Base-by-base conservation (phyloP, 371 early-diverging fungal species). In the Mortierella sp. region DNA sequence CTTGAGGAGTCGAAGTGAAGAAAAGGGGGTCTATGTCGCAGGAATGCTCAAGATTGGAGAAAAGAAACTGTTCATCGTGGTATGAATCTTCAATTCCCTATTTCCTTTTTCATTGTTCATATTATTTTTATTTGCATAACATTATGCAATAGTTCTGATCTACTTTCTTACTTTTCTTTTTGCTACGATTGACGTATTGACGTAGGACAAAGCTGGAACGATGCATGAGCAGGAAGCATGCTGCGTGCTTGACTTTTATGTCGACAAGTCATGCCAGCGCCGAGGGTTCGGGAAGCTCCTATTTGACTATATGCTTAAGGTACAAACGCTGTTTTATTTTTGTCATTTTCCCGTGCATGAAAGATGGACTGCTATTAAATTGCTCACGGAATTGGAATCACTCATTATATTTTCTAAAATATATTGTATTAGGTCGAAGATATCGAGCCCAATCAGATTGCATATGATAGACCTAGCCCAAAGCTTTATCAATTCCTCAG, bases 31-130 rank as follows among this genome's bases (percentile, higher is more conserved):
- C 31, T 72, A 69, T 61, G 78, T 75, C 37, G 73, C 76, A 31
- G 81, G 81, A 29, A 80, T 80, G 81, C 76, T 80, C 43, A 80
- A 80, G 61, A 75, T 80, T n/a, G 76, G 81, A 23, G 81, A 80
- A 35, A 75, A 80, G 65, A 80, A 70, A 60, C 67, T 79, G 1
- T 79, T 79, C 57, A 67, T 79, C 35, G 74, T 79, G 67, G 79
- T 79, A 53, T 28, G 22, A 2, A 53, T 26, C 28, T 12, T 26
- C 10, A 8, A 19, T 31, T 26, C 13, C 0, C 9, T 40, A 35
- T 61, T 6, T 12, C n/a, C 4, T 43, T 57, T 40, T 59, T 15
- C 19, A 22, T 34, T 59, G 13, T 40, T 15, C 19, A 22, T 34
- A 40, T 2, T 40, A 23, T 56, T 23, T 28, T 34, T 56, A 5